Evolutionary conservation across 2,329 filamentous ascomycete species (phyloP).

Genomic region (Fusarium incarnatum): DNA sequence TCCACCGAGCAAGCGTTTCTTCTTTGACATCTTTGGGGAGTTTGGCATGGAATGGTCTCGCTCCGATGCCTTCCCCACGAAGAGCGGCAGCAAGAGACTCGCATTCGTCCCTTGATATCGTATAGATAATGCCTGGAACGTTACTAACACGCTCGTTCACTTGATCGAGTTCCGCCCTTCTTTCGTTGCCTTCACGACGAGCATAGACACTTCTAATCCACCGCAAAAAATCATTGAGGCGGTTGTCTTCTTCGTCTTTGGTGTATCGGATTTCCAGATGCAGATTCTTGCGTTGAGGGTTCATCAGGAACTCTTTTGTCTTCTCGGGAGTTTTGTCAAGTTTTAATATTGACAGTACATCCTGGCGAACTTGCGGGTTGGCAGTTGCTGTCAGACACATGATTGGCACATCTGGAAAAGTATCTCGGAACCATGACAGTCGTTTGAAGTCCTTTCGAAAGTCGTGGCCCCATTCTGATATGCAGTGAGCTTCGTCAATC

Average conservation of each 20-base stretch:
- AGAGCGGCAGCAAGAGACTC: constrained; percentile 76
- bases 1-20: constrained; percentile 77
- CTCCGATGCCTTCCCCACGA: constrained; percentile 75
- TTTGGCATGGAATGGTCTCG: constrained; percentile 78
- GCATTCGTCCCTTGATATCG: constrained; percentile 78
- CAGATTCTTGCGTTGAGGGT: constrained; percentile 84
- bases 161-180: constrained; percentile 68
- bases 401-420: constrained; percentile 86
- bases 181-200: constrained; percentile 70
- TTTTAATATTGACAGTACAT: constrained; percentile 81
- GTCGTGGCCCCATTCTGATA: constrained; percentile 98
- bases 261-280: constrained; percentile 92
- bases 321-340: constrained; percentile 68
- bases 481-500: constrained; percentile 95
- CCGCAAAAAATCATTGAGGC: constrained; percentile 77
- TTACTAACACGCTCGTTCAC: constrained; percentile 68
- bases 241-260: constrained; percentile 77
- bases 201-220: constrained; percentile 82
- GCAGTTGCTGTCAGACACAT: constrained; percentile 95
- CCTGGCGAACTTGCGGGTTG: constrained; percentile 81
- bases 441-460: constrained; percentile 94
- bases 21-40: constrained; percentile 76
- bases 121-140: constrained; percentile 84
- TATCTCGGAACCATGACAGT: constrained; percentile 84
- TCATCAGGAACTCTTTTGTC: constrained; percentile 84